Evolutionary conservation across 345 rosid species (phyloP), one percentile per base, ranked within the genome.

Genomic region (Erysimum cheiranthoides): DNA sequence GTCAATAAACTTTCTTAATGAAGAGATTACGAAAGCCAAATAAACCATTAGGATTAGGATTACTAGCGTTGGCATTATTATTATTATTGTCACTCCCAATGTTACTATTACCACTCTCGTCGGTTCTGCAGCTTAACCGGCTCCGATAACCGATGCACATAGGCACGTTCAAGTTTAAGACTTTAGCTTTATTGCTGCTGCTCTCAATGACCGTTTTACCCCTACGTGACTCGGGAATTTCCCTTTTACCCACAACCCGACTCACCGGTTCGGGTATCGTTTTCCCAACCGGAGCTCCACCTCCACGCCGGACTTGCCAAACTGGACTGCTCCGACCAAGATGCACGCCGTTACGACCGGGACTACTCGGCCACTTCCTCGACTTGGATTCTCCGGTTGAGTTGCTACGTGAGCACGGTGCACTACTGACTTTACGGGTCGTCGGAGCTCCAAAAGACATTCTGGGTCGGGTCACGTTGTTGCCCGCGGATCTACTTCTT

Each of bases 401-500:
- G 67, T 91, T 91, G 71, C 94, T 89, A 5, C 97, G 58, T 0
- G 97, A 91, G 45, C 97, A 91, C 40, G 97, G 94, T 34, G 97
- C 97, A 60, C 97, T 89, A 39, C 90, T 91, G 21, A 76, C 89
- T 84, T 86, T 91, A 54, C 94, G 84, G 58, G 82, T 25, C 18
- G 54, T 82, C n/a, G 86, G 83, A 73, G 81, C 73, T 35, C 84
- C 83, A 4, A 85, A 30, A 0, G 74, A 51, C 79, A 83, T 58
- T 66, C 84, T 84, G 46, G 91, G 87, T 70, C 97, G 83, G 74
- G 75, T 61, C 58, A 59, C 87, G 40, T 81, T 51, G 77, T 82
- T 91, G 1, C 93, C 94, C 1, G 89, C 88, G 81, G 97, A 91
- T 84, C 93, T 91, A 69, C 94, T 91, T 74, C 94, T 75, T 13